Percentiles rank a stretch among this genome's conserved stretches.
These are phyloP conservation scores for Pythium folliculosum DNA, from an alignment of 352 stramenopile species.

Conservation along the genomic window DNA sequence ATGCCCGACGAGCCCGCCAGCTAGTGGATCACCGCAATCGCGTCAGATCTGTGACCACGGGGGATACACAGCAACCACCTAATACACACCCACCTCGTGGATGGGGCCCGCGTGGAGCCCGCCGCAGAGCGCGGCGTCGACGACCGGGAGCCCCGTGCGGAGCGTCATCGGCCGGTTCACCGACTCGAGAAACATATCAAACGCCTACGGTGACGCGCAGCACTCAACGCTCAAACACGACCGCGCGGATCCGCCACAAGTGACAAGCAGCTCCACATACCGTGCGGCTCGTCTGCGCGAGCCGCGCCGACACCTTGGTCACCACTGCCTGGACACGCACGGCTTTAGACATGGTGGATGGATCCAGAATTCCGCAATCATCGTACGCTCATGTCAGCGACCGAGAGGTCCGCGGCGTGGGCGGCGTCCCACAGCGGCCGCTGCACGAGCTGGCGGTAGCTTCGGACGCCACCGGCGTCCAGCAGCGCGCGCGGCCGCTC, in stretches of 20 bases:
- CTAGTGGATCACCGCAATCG: no score
- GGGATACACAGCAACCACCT: no score
- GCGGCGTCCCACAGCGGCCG: constrained; percentile 63
- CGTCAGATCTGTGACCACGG: no score
- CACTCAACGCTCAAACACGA: neutral
- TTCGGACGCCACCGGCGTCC: constrained; percentile 50
- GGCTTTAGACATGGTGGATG: neutral
- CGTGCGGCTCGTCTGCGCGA: constrained; percentile 45
- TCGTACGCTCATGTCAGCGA: constrained; percentile 54
- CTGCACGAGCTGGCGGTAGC: constrained; percentile 54
- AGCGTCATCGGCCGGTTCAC: constrained; percentile 66
- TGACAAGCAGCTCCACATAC: constrained; percentile 26
- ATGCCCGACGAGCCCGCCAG: constrained; percentile 70
- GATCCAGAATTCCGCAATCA: no score
- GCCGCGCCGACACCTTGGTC: constrained; percentile 49
- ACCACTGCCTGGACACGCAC: constrained; percentile 44
- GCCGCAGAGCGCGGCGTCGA: constrained; percentile 68
- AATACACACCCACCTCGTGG: constrained; percentile 20
- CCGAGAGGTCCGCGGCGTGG: constrained; percentile 63
- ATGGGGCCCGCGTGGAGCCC: constrained; percentile 40
- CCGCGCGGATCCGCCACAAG: constrained; percentile 2
- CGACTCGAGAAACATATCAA: constrained; percentile 79
- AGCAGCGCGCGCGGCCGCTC: constrained; percentile 48
- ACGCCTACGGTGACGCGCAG: constrained; percentile 53
- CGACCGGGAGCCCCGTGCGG: constrained; percentile 54